phyloP scores from a whole-genome alignment of 2,329 filamentous ascomycete species.

The Pochonia chlamydosporia region DNA sequence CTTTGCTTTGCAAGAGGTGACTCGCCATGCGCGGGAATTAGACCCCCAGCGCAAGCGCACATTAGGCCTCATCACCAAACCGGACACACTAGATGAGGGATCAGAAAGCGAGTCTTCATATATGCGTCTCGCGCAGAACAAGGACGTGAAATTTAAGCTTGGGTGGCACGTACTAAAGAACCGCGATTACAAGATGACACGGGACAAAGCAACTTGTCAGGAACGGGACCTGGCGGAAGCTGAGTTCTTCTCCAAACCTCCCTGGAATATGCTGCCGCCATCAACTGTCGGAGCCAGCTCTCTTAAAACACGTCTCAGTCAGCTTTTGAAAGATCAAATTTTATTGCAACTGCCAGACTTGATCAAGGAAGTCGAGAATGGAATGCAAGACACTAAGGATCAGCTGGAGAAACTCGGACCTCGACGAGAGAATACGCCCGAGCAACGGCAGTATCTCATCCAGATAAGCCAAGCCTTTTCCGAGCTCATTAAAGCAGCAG shows the following conservation, averaged over 20 bases:
- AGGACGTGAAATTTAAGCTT: conserved; percentile 39
- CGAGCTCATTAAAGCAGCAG: conserved; percentile 35
- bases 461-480: conserved; percentile 38
- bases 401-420: conserved; percentile 42
- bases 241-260: conserved; percentile 35
- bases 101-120: conserved; percentile 35
- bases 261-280: conserved; percentile 30
- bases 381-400: conserved; percentile 26
- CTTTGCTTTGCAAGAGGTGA: conserved; percentile 51
- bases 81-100: conserved; percentile 29
- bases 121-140: conserved; percentile 36
- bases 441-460: conserved; percentile 44
- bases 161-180: conserved; percentile 50
- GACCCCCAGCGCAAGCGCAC: conserved; percentile 33
- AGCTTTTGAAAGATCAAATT: conserved; percentile 43
- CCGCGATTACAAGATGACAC: conserved; percentile 28
- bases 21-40: conserved; percentile 32
- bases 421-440: conserved; percentile 33
- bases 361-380: conserved; percentile 33
- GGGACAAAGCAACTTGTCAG: conserved; percentile 17
- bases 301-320: conserved; percentile 43
- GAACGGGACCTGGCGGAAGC: conserved; percentile 34
- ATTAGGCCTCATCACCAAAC: conserved; percentile 52
- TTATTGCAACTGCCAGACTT: conserved; percentile 36
- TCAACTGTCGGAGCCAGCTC: conserved; percentile 39